phyloP scores from a whole-genome alignment of 345 rosid species.

The Populus pruinosa region DNA sequence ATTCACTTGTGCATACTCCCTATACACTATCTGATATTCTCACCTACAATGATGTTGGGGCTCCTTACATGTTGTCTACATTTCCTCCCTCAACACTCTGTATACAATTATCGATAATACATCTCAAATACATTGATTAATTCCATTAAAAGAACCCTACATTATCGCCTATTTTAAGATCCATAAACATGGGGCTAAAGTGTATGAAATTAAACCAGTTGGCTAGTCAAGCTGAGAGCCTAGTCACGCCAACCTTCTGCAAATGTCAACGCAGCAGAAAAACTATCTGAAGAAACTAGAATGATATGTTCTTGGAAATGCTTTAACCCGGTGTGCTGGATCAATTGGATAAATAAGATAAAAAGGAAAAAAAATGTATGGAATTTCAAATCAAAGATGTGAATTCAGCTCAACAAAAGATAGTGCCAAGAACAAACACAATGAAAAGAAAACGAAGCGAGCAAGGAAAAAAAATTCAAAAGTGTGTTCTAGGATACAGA shows the following conservation, averaged over 20 bases:
- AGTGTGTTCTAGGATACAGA: background rate
- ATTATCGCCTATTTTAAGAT: too few species aligned
- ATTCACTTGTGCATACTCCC: too few species aligned
- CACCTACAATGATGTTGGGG: too few species aligned
- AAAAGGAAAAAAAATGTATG: background rate
- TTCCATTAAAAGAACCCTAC: too few species aligned
- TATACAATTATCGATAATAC: too few species aligned
- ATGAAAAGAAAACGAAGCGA: background rate
- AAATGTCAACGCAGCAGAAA: background rate
- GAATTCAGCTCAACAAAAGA: background rate
- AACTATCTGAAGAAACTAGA: background rate
- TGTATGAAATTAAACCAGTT: background rate
- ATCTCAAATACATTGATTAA: too few species aligned
- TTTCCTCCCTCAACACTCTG: too few species aligned
- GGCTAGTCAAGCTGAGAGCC: background rate
- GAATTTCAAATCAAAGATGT: background rate
- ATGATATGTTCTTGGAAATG: background rate
- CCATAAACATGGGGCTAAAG: background rate
- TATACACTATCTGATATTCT: too few species aligned
- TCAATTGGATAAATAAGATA: background rate
- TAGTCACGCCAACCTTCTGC: background rate
- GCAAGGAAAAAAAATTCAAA: background rate
- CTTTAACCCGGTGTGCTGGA: background rate
- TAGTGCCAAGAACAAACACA: background rate
- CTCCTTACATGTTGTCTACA: too few species aligned